Evolutionary conservation across 192 early-diverging fungal genomes (phyloP), one percentile per base, ranked within the genome.

Genomic region (Entomortierella parvispora): DNA sequence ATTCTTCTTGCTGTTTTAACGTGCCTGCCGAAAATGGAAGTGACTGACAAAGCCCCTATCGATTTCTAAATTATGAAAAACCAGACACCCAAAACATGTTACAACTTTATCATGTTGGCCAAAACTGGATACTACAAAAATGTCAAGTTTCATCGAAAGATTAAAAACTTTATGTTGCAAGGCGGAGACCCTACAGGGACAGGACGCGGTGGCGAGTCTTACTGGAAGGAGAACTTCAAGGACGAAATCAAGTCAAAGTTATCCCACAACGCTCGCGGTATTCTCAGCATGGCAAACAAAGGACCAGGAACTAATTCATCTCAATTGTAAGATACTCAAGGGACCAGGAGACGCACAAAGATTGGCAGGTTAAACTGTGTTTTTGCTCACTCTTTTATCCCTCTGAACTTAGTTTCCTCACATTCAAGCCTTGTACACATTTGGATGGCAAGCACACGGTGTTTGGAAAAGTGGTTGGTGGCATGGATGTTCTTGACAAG

Each of bases 111-210:
- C 45, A 86, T 89, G 86, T 82, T 98, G 32, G 89, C 92, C 3
- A 94, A 93, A 77, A 74, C 83, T 6, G 94, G 91, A 10, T 96
- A 97, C 60, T 98, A 98, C 86, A 92, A 93, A 25, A 81, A 84
- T 29, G 85, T 89, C 9, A 80, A 83, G 14, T 98, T 98, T 77
- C 97, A 98, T 72, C 87, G 97, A 46, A 89, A 85, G 57, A 93
- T 95, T 34, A 89, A 88, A 44, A 90, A 99, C 80, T 99, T 99
- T 84, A 97, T 99, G 96, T 87, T 99, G 37, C 98, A 99, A 84
- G 96, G 95, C 37, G 94, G 96, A 42, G 97, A 99, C 79, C 97
- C 97, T 17, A 96, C 97, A 5, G 94, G 92, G 12, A 99, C 94
- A 0, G 96, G 96, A 6, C 84, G 88, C 23, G 97, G 96, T 17